Evolutionary conservation across 78 protist genomes (phyloP).

Genomic region (Emiliania huxleyi): DNA sequence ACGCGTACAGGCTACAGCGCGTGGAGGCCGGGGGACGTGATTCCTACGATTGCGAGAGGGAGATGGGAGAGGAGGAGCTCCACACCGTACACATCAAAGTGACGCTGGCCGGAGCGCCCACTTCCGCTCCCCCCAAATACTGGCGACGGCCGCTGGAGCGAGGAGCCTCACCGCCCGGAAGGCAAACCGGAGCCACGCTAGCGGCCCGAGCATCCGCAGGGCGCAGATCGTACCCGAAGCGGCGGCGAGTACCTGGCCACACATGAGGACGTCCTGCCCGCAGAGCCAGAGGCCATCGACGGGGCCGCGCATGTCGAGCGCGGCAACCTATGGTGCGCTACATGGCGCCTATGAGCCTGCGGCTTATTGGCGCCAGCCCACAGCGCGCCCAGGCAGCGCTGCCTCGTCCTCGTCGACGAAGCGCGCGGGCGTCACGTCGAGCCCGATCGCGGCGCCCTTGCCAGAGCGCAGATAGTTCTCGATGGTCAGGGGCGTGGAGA

Average conservation of each 20-base stretch:
- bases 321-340: background rate
- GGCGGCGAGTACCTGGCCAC: background rate
- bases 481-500: slow-evolving; percentile 6
- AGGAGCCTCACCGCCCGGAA: background rate
- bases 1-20: too few species aligned
- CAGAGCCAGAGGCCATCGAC: background rate
- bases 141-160: background rate
- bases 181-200: background rate
- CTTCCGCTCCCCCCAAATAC: too few species aligned
- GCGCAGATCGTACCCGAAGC: background rate
- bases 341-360: background rate
- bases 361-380: background rate
- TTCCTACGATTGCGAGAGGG: too few species aligned
- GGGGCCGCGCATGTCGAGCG: background rate
- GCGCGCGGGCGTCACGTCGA: slow-evolving; percentile 22
- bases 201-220: background rate
- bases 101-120: too few species aligned
- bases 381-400: background rate
- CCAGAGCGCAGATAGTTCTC: background rate
- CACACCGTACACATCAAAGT: too few species aligned
- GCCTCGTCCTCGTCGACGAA: background rate
- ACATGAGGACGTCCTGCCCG: background rate
- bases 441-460: background rate
- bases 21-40: too few species aligned
- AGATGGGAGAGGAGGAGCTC: too few species aligned